phyloP scores from a whole-genome alignment of 75 land plant species.

The Picea sitchensis region DNA sequence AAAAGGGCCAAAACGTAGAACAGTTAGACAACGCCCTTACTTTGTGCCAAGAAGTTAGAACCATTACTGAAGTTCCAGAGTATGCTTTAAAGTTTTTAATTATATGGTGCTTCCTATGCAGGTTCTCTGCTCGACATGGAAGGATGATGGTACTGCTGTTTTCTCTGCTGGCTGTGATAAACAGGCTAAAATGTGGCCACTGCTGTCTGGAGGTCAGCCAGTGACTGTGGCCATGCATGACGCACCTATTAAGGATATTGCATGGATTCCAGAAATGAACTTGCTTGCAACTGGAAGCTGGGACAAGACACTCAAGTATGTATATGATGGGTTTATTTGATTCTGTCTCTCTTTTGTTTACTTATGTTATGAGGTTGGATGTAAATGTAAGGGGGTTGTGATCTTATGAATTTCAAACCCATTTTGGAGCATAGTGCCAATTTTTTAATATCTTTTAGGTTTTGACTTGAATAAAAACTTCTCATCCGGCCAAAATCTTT shows the following conservation, averaged over 20 bases:
- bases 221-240: slow-evolving; percentile 88
- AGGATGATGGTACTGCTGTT: slow-evolving; percentile 92
- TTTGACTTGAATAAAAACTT: no score
- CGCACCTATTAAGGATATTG: slow-evolving; percentile 79
- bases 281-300: slow-evolving; percentile 84
- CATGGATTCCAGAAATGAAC: slow-evolving; percentile 91
- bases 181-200: slow-evolving; percentile 96
- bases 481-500: no score
- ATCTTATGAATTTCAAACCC: no score
- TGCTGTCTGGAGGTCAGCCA: slow-evolving; percentile 75
- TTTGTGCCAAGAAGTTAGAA: no score
- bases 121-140: slow-evolving; percentile 96
- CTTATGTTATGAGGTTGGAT: no score
- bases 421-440: no score
- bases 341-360: no score
- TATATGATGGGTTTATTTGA: no score
- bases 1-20: no score
- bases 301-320: slow-evolving; percentile 90
- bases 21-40: no score
- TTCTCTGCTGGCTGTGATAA: slow-evolving; percentile 98
- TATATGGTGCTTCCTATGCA: slow-evolving; percentile 7
- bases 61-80: not conserved
- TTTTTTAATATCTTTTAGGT: no score
- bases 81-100: not conserved
- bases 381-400: no score